Evolutionary conservation across 1,284 basidiomycete genomes (phyloP).

Genomic region (Microbotryum scabiosae): DNA sequence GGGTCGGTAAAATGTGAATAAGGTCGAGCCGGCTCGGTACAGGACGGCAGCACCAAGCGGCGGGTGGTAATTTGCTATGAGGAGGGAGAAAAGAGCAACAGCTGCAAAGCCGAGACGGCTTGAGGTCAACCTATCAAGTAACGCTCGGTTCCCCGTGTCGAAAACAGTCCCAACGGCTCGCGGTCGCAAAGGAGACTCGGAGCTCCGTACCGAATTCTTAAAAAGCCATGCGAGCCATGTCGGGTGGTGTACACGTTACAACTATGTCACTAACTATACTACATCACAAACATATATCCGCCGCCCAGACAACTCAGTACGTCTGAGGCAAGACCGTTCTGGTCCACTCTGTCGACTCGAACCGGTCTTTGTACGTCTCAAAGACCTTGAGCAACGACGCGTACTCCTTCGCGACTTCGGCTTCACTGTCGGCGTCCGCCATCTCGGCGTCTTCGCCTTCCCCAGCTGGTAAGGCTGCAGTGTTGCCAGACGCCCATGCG

Average conservation of each 20-base stretch:
- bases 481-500: slow-evolving; percentile 52
- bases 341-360: slow-evolving; percentile 72
- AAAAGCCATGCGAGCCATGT: neutral
- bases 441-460: slow-evolving; percentile 9
- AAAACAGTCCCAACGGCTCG: too few relatives aligned
- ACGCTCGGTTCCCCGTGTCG: too few relatives aligned
- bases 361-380: slow-evolving; percentile 56
- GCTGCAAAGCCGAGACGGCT: too few relatives aligned
- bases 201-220: neutral
- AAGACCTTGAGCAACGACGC: slow-evolving; percentile 59
- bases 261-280: neutral
- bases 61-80: too few relatives aligned
- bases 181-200: too few relatives aligned
- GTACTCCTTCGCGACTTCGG: slow-evolving; percentile 51
- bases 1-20: too few relatives aligned
- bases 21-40: too few relatives aligned
- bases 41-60: too few relatives aligned
- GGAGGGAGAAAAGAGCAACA: too few relatives aligned
- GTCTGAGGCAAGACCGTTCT: slow-evolving; percentile 49
- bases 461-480: slow-evolving; percentile 1
- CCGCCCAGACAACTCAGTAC: slow-evolving; percentile 22
- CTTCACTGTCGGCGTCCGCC: slow-evolving; percentile 10
- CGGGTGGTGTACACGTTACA: neutral
- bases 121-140: too few relatives aligned
- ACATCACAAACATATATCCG: neutral